These are phyloP conservation scores for Arabidopsis hybrid DNA, from an alignment of 441 rosid species.

Conservation along the genomic window DNA sequence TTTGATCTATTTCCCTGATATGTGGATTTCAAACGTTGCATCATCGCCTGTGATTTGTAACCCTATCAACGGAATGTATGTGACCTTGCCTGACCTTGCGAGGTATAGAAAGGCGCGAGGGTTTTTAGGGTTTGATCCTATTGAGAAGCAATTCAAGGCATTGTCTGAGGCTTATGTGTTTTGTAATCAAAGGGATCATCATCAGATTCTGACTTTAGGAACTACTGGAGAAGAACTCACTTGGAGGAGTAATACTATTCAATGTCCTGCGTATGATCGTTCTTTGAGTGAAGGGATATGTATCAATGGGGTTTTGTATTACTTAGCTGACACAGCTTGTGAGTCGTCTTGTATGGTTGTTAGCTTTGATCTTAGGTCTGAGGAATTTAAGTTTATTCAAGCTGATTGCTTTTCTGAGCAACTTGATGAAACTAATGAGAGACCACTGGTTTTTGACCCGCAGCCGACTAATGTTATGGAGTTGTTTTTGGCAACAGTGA, in stretches of 20 bases:
- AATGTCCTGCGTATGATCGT: no score
- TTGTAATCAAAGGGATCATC: neutral
- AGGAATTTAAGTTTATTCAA: no score
- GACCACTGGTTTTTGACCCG: no score
- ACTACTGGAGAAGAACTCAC: neutral
- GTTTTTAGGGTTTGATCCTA: constrained; percentile 6
- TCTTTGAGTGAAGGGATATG: neutral
- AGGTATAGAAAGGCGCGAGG: neutral
- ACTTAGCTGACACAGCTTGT: neutral
- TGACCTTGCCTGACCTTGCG: neutral
- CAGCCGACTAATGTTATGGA: no score
- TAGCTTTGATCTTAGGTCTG: neutral
- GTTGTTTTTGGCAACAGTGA: no score
- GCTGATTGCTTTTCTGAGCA: neutral
- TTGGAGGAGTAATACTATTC: neutral
- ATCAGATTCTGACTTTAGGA: neutral
- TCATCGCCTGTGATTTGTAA: neutral
- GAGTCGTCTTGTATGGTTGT: neutral
- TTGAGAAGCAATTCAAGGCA: neutral
- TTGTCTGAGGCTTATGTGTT: neutral
- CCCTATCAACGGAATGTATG: constrained; percentile 9
- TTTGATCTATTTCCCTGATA: constrained; percentile 7
- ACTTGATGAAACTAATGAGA: neutral
- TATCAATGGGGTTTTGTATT: neutral
- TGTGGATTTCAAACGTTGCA: neutral